Percentiles rank a stretch among this genome's conserved stretches.
Evolutionary conservation across 768 basidiomycete species (phyloP).

Genomic region (Neoboletus subvelutipes): DNA sequence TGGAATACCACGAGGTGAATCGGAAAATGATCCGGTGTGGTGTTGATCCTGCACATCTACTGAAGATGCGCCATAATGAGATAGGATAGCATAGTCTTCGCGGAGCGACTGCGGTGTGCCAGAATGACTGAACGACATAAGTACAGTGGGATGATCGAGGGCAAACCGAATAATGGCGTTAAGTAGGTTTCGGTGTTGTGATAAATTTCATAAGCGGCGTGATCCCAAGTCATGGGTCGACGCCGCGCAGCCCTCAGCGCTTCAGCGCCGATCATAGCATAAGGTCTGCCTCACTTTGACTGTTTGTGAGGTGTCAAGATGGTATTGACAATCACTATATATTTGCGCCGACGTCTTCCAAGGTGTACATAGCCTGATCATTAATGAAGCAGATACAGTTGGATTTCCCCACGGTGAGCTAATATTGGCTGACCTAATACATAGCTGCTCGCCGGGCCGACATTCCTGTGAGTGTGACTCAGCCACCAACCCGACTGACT

Average conservation of each 20-base stretch:
- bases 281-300: no score
- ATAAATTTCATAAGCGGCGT: not conserved
- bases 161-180: not conserved
- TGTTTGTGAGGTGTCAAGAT: no score
- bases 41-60: conserved; percentile 5
- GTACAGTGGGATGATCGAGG: not conserved
- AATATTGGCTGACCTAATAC: not conserved
- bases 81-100: conserved; percentile 64
- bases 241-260: not conserved
- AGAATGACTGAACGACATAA: conserved; percentile 21
- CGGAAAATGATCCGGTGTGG: conserved; percentile 2
- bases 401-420: not conserved
- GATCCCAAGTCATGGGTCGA: not conserved
- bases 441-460: not conserved
- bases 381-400: no score
- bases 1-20: conserved; percentile 20
- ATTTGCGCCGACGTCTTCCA: no score
- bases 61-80: conserved; percentile 43
- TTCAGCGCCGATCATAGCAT: no score
- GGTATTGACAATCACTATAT: no score
- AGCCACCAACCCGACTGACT: no score
- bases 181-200: not conserved
- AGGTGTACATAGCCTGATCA: no score
- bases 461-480: no score
- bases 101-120: conserved; percentile 45